phyloP scores from a whole-genome alignment of 768 basidiomycete genomes.

The Mycena metata region DNA sequence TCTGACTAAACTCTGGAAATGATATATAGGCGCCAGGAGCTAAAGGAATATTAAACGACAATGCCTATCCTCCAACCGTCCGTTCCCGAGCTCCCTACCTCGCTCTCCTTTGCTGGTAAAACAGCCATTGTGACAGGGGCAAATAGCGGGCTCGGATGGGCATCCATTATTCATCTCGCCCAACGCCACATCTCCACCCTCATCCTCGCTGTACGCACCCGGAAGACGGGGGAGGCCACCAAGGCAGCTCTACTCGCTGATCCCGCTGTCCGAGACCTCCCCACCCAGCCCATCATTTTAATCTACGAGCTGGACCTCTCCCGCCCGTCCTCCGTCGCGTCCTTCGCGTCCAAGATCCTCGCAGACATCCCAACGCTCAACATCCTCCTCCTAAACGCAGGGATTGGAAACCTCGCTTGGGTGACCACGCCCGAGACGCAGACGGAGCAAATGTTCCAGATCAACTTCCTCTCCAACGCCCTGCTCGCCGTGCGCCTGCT shows the following conservation, averaged over 20 bases:
- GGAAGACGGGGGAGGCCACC: slow-evolving; percentile 29
- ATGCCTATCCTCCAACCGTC: slow-evolving; percentile 35
- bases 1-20: background rate
- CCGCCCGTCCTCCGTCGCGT: slow-evolving; percentile 36
- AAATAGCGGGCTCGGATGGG: slow-evolving; percentile 37
- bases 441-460: slow-evolving; percentile 36
- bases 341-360: slow-evolving; percentile 33
- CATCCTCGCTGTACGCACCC: slow-evolving; percentile 37
- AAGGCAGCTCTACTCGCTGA: slow-evolving; percentile 35
- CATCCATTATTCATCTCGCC: slow-evolving; percentile 34
- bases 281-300: slow-evolving; percentile 33
- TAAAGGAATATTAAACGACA: background rate
- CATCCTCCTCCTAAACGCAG: slow-evolving; percentile 42
- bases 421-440: slow-evolving; percentile 31
- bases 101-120: slow-evolving; percentile 45
- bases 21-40: background rate
- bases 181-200: slow-evolving; percentile 36
- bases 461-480: slow-evolving; percentile 40
- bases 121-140: slow-evolving; percentile 48
- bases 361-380: slow-evolving; percentile 31
- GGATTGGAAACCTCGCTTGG: slow-evolving; percentile 28
- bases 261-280: slow-evolving; percentile 22
- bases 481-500: slow-evolving; percentile 39
- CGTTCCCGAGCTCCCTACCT: slow-evolving; percentile 29
- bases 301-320: slow-evolving; percentile 39